phyloP scores from a whole-genome alignment of 768 basidiomycete species.

The Mycena galericulata region DNA sequence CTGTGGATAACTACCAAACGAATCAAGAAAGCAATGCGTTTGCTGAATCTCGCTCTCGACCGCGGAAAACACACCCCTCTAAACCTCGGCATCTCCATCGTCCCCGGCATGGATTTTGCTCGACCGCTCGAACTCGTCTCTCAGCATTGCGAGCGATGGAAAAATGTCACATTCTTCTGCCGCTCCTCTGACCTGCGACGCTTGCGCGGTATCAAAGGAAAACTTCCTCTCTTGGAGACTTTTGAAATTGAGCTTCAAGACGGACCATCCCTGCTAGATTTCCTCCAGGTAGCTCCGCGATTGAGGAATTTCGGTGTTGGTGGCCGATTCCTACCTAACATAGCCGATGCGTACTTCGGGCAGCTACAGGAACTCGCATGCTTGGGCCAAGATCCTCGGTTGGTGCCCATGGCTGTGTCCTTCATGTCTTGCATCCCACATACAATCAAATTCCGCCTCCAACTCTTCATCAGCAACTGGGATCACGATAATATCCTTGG shows the following conservation, averaged over 20 bases:
- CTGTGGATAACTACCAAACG: background rate
- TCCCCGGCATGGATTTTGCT: background rate
- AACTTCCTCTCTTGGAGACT: background rate
- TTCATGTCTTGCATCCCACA: background rate
- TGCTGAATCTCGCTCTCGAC: background rate
- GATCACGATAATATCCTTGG: too few species aligned
- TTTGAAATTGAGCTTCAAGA: background rate
- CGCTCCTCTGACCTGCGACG: background rate
- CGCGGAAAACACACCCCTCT: background rate
- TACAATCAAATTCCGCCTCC: background rate
- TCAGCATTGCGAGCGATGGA: background rate
- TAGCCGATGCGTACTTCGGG: background rate
- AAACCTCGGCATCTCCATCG: background rate
- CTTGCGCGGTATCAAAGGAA: background rate
- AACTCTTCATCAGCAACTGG: background rate
- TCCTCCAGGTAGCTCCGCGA: background rate
- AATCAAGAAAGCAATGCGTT: background rate
- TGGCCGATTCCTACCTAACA: background rate
- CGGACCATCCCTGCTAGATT: background rate
- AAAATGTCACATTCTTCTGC: background rate
- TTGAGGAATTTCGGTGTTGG: background rate
- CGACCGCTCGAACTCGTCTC: background rate
- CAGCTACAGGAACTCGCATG: background rate
- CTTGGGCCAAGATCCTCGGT: background rate
- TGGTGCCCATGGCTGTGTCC: background rate